Evolutionary conservation across 441 rosid species (phyloP), one percentile per base, ranked within the genome.

Genomic region (Gossypium lobatum): DNA sequence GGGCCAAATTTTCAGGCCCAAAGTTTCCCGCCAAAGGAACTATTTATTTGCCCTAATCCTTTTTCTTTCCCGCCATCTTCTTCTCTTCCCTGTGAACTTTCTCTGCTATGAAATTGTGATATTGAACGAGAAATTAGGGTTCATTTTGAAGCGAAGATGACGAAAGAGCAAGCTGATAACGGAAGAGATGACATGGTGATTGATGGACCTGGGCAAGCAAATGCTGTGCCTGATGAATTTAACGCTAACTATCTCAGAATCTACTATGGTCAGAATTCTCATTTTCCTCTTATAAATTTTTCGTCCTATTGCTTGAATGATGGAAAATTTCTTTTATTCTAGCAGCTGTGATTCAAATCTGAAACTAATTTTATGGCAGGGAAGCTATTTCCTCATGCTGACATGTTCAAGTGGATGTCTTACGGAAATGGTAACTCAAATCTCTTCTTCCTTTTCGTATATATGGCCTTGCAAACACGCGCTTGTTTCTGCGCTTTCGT

Each of bases 331-430:
- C 13, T 18, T 10, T 48, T 20, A 53, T 23, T 28, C 17, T 54
- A n/a, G 10, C 14, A 25, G 20, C 31, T 20, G 14, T 13, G 3
- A n/a, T 28, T 50, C 58, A 31, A 34, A 37, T 25, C 4, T 18
- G 23, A 26, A 64, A 13, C 23, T 63, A 76, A 59, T 23, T n/a
- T 71, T 54, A 6, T 72, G 76, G 73, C 93, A 90, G 95, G 88
- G 57, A 88, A 83, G 79, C 83, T 90, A 53, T 90, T 90, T 77
- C 93, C 95, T 46, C 71, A 81, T 80, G 84, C 82, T 16, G 91
- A 90, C 73, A 81, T 90, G 25, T 88, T 87, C 77, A 87, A 83
- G 69, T 90, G 93, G 93, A 66, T 88, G 88, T 88, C 84, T 70
- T 88, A 88, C 62, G 95, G 91, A 72, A 84, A 90, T 73, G 93